Base-by-base conservation (phyloP, 169 alveolate genomes). In the Eimeria necatrix region DNA sequence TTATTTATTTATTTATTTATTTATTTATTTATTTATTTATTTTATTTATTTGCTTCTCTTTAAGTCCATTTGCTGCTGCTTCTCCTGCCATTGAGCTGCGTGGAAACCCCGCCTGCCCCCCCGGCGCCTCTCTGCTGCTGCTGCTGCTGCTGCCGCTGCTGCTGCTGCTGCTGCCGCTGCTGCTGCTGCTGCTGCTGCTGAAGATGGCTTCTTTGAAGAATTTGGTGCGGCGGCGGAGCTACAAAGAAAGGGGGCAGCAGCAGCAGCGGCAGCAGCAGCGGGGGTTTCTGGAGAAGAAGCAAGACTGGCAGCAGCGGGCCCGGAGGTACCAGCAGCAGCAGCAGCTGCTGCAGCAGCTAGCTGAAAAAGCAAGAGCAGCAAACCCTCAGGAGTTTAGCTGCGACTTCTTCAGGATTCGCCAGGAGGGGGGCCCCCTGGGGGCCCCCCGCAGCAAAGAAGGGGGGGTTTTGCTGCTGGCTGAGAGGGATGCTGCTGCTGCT, bases 331-430 rank as follows among this genome's bases (percentile, higher is more conserved):
- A 86, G 93, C 48, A 41, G 51, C 93, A 64, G 83, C 93, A 86
- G 93, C 80, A 32, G 49, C 68, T 86, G 83, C 49, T 86, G 20
- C 59, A 4, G 52, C 93, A 86, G 16, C 49, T 86, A 3, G 81
- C 93, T 9, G 93, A 86, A 64, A 86, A 86, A 74, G 93, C 93
- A 24, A 41, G 93, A 41, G 20, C 84, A 2, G 56, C 80, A 18
- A 86, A 86, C 51, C 81, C 24, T 14, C 52, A 86, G 18, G 93
- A 86, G 83, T 86, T 86, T 46, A 52, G 81, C 46, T 86, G 64
- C 51, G 32, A 64, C 81, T 24, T 86, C 68, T 83, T 86, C 22
- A 86, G 70, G 68, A 83, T 83, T 59, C 64, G 61, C 70, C 93
- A 86, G 68, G 83, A 60, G 16, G 93, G 83, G 49, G 68, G 93